Base-by-base conservation (phyloP, 495 filamentous ascomycete genomes). In the Glutinoglossum americanum region DNA sequence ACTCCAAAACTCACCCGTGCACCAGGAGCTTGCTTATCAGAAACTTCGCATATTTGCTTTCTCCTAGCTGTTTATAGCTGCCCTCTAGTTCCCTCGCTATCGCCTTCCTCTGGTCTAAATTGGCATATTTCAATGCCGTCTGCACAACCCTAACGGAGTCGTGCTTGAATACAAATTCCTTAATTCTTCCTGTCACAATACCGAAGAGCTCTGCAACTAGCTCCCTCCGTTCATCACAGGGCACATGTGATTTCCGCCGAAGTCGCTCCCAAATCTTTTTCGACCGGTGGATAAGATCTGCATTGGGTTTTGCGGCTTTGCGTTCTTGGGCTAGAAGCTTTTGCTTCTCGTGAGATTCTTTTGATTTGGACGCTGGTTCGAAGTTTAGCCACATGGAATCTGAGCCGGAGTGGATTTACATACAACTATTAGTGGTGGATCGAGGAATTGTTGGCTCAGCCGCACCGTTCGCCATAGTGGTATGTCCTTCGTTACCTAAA, bases 211-310 rank as follows among this genome's bases (percentile, higher is more conserved):
- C 89, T 25, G 78, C 78, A 33, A 97, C 83, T 21, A 97, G 77
- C 66, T 81, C 76, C 67, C 90, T 85, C 56, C 93, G 76, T 68
- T 97, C 87, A 44, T 88, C 85, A 57, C 76, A 74, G 19, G 86
- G 83, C 0, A 96, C 85, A 63, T 95, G 86, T 9, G 88, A 93
- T 69, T 95, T 95, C 60, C 85, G 78, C 58, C 93, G 82, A 60
- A 99, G 69, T 58, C 82, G 80, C 71, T 99, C 93, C 93, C 93
- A 99, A 37, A 99, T 74, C 72, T 95, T 87, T 74, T 97, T 97
- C 3, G 87, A 85, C 47, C 86, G 80, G n/a, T 80, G 76, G 60
- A 99, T 81, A 57, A 81, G 79, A 63, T 95, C 87, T 60, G 90
- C 87, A 57, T 95, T 80, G 8, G 93, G 93, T 68, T 95, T 96